Percentiles rank a stretch among this genome's conserved stretches.
Conservation (phyloP, 805 yeast species). For the Ogataea pignaliae region DNA sequence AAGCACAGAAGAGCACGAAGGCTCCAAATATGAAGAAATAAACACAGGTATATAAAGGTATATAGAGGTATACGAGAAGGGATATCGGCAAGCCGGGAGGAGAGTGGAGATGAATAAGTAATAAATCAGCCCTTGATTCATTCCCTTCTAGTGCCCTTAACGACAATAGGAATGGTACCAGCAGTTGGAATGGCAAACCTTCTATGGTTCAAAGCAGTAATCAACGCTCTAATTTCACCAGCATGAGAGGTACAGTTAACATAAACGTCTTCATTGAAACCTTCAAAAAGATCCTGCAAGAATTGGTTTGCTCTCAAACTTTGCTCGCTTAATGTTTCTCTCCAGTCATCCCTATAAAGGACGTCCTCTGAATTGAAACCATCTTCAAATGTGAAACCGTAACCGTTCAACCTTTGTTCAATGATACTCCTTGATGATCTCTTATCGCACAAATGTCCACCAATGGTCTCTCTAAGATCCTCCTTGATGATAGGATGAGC, state of each 20-base stretch:
- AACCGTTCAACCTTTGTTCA: conserved; percentile 33
- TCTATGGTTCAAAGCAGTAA: conserved; percentile 51
- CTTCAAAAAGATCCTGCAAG: conserved; percentile 38
- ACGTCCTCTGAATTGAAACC: conserved; percentile 47
- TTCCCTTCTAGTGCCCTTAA: conserved; percentile 36
- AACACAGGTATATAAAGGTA: too few species aligned
- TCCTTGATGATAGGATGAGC: conserved; percentile 35
- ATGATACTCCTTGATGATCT: conserved; percentile 40
- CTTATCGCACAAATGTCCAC: conserved; percentile 57
- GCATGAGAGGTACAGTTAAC: conserved; percentile 56
- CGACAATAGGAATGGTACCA: conserved; percentile 57
- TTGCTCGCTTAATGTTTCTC: conserved; percentile 49
- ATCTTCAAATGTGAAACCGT: conserved; percentile 41
- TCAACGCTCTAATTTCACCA: conserved; percentile 50
- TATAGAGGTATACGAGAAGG: too few species aligned
- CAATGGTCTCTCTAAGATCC: conserved; percentile 55
- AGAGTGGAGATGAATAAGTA: too few species aligned
- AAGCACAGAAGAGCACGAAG: too few species aligned
- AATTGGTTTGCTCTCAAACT: conserved; percentile 43
- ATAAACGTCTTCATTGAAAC: conserved; percentile 27
- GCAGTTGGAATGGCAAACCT: conserved; percentile 59
- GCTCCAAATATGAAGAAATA: too few species aligned
- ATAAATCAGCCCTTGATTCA: too few species aligned
- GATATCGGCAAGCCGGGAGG: too few species aligned
- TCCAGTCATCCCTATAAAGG: conserved; percentile 37